Evolutionary conservation across 1,284 basidiomycete genomes (phyloP).

Genomic region (Cutaneotrichosporon dermatis): DNA sequence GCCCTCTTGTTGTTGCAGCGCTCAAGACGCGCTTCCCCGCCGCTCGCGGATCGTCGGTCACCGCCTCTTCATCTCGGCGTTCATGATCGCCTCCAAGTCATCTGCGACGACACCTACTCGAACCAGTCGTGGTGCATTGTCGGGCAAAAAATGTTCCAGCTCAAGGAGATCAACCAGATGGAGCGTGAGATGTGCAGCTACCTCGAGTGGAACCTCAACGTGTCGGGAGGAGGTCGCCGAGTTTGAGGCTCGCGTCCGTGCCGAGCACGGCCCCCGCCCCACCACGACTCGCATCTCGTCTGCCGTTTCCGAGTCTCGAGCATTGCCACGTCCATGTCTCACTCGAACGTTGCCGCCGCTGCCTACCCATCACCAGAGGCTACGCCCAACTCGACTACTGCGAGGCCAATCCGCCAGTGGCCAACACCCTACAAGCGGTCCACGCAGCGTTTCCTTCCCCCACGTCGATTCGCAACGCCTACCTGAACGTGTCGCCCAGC

Average conservation of each 20-base stretch:
- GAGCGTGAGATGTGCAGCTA: conserved; percentile 90
- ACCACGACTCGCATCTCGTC: conserved; percentile 20
- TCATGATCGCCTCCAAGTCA: conserved; percentile 71
- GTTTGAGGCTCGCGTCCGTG: conserved; percentile 38
- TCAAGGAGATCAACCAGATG: conserved; percentile 94
- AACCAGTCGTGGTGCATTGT: conserved; percentile 96
- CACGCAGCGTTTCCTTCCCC: conserved; percentile 16
- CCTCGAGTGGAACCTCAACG: conserved; percentile 76
- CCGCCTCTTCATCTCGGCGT: conserved; percentile 82
- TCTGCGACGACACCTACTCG: conserved; percentile 92
- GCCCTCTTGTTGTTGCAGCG: conserved; percentile 78
- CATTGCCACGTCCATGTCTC: conserved; percentile 5
- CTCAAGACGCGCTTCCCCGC: conserved; percentile 86
- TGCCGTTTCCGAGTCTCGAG: conserved; percentile 17
- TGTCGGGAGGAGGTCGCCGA: conserved; percentile 39
- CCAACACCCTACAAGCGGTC: conserved; percentile 18
- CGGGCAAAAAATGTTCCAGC: conserved; percentile 81
- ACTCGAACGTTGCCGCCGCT: conserved; percentile 5
- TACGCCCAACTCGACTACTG: conserved; percentile 35
- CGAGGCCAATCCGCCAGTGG: conserved; percentile 37
- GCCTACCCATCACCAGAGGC: conserved; percentile 45
- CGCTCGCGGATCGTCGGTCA: conserved; percentile 84
- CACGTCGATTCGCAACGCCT: conserved; percentile 17
- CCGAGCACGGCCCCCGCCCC: conserved; percentile 35
- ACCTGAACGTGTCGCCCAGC: conserved; percentile 18